phyloP scores from a whole-genome alignment of 257 asterid species.

The Salvia rosmarinus region DNA sequence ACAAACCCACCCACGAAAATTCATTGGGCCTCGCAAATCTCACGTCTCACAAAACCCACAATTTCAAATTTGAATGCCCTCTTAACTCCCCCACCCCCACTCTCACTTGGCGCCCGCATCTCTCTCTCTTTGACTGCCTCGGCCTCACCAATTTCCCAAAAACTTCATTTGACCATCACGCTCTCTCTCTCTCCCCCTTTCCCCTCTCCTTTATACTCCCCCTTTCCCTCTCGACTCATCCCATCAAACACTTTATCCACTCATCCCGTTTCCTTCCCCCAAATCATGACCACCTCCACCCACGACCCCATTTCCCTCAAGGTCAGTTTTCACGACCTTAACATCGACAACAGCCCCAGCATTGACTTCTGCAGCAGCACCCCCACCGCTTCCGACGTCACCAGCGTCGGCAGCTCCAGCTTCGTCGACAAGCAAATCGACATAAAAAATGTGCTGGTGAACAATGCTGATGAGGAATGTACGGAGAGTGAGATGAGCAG shows the following conservation, averaged over 20 bases:
- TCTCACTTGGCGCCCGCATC: constrained; percentile 54
- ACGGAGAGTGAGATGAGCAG: constrained; percentile 41
- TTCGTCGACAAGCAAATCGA: constrained; percentile 48
- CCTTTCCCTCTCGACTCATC: constrained; percentile 45
- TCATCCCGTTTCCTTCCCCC: neutral
- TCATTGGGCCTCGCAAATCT: constrained; percentile 58
- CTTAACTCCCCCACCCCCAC: constrained; percentile 48
- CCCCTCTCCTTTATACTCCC: constrained; percentile 43
- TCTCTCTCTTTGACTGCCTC: constrained; percentile 84
- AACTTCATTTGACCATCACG: constrained; percentile 62
- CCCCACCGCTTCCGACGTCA: constrained; percentile 50
- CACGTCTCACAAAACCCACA: constrained; percentile 38
- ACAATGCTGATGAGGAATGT: constrained; percentile 22
- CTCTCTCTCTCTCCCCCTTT: neutral
- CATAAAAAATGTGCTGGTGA: constrained; percentile 31
- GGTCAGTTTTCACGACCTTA: constrained; percentile 53
- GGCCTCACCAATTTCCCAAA: constrained; percentile 54
- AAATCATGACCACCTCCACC: constrained; percentile 54
- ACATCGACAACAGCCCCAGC: constrained; percentile 52
- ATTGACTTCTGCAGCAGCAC: constrained; percentile 51
- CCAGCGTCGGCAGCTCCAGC: constrained; percentile 36
- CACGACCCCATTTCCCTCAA: constrained; percentile 43
- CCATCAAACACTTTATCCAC: constrained; percentile 43
- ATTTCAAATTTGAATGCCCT: constrained; percentile 69
- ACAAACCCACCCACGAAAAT: constrained; percentile 26